Base-by-base conservation (phyloP, 768 basidiomycete species). In the Boletus rex-veris region DNA sequence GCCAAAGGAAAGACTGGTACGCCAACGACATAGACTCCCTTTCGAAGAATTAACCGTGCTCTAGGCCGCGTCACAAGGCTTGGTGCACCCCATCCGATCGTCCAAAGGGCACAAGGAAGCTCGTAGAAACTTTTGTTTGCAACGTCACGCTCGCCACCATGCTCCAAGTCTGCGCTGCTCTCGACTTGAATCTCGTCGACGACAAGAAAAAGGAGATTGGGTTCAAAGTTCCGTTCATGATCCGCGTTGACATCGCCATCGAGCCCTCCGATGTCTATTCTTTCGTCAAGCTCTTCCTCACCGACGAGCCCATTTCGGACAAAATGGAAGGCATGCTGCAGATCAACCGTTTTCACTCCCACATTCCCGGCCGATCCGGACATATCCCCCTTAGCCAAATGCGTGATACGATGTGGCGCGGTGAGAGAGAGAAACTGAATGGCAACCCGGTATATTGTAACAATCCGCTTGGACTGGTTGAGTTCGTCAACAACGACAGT, bases 1-100 rank as follows among this genome's bases (percentile, higher is more conserved):
- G 61, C 18, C 61, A 62, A 50, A 62, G 16, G 37, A 58, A 54
- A 36, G 53, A 62, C 45, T 62, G 61, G 61, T 62, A 45, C 10
- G 57, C 4, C 4, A 26, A 19, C 10, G 6, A 1, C 16, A 21
- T 21, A 12, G 19, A 14, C n/a, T 33, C 18, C 0, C 21, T 24
- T 18, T 4, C 18, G 7, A 2, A 8, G 35, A 2, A 26, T 28
- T 43, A 33, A 40, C 41, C 24, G 9, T 5, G 12, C 2, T 4
- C 9, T 21, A 62, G 61, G 61, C 21, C 60, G 5, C 48, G 48
- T 16, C 61, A 61, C 33, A 62, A 62, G 36, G 1, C 26, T 12
- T 40, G 39, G 37, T 62, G 61, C 38, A 50, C 50, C 12, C 5
- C 41, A 3, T 40, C 55, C 1, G 60, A 61, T 11, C 56, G 60